These are phyloP conservation scores for Candolleomyces aberdarensis DNA, from an alignment of 768 basidiomycete genomes.

Conservation along the genomic window DNA sequence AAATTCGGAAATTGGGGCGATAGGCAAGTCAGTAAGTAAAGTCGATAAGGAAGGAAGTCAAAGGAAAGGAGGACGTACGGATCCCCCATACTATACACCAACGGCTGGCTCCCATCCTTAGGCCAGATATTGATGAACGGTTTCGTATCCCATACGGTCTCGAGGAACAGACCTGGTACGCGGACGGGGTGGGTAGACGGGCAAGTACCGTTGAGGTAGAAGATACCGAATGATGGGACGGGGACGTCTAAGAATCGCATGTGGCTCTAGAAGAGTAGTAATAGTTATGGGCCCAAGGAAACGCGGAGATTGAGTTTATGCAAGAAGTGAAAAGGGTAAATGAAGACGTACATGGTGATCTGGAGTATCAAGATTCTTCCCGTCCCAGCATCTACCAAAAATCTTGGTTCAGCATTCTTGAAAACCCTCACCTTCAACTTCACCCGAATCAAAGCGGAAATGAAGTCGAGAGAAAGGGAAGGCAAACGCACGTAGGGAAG, in stretches of 20 bases:
- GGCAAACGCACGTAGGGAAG: constrained; percentile 5
- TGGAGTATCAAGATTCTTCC: constrained; percentile 3
- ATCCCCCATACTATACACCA: constrained; percentile 9
- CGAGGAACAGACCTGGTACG: constrained; percentile 4
- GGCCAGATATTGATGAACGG: constrained; percentile 5
- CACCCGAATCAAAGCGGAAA: neutral
- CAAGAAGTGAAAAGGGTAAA: neutral
- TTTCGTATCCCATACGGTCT: constrained; percentile 8
- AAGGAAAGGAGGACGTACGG: constrained; percentile 1
- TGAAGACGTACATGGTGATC: constrained; percentile 5
- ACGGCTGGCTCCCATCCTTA: constrained; percentile 8
- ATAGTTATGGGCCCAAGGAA: no score
- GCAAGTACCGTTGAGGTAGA: constrained; percentile 3
- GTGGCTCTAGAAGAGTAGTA: constrained; percentile 9
- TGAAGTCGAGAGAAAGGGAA: neutral
- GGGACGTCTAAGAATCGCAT: neutral
- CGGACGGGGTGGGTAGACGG: constrained; percentile 7
- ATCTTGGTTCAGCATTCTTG: no score
- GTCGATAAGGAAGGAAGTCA: neutral
- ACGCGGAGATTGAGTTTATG: no score
- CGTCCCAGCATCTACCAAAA: constrained; percentile 6
- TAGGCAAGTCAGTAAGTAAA: no score
- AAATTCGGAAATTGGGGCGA: no score
- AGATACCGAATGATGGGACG: neutral
- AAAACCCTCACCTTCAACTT: no score